These are phyloP conservation scores for Didymella arachidicola DNA, from an alignment of 2,329 filamentous ascomycete genomes.

Conservation along the genomic window DNA sequence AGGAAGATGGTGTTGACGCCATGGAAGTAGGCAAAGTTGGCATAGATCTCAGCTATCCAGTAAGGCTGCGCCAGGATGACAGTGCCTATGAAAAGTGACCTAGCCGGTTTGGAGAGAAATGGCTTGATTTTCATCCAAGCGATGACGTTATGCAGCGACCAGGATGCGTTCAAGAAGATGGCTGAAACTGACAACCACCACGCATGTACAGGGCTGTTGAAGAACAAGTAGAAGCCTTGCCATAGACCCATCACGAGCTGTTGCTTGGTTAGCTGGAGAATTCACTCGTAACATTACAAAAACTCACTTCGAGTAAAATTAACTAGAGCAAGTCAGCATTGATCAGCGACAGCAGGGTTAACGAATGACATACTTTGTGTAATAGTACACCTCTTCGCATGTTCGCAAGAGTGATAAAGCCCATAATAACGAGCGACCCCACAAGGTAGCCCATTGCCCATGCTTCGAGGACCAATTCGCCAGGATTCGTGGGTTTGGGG, in stretches of 20 bases:
- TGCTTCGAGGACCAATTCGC: slow-evolving; percentile 50
- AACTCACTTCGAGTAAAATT: slow-evolving; percentile 57
- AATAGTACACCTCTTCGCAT: slow-evolving; percentile 58
- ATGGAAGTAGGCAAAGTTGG: slow-evolving; percentile 71
- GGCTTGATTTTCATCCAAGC: slow-evolving; percentile 72
- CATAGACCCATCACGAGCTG: slow-evolving; percentile 64
- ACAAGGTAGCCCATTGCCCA: slow-evolving; percentile 53
- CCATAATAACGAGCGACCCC: slow-evolving; percentile 58
- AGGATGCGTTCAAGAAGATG: slow-evolving; percentile 68
- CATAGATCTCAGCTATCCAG: slow-evolving; percentile 70
- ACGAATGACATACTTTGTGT: slow-evolving; percentile 51
- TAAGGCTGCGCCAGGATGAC: slow-evolving; percentile 68
- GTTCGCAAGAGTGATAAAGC: slow-evolving; percentile 58
- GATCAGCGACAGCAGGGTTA: background rate
- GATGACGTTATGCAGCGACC: slow-evolving; percentile 71
- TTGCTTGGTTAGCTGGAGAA: slow-evolving; percentile 19
- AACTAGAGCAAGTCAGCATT: slow-evolving; percentile 43
- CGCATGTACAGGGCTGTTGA: slow-evolving; percentile 62
- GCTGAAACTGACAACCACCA: slow-evolving; percentile 70
- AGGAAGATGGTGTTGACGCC: slow-evolving; percentile 62
- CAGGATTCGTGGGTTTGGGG: slow-evolving; percentile 41
- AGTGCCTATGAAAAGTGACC: slow-evolving; percentile 65
- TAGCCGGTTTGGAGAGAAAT: slow-evolving; percentile 61
- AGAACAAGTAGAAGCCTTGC: slow-evolving; percentile 68
- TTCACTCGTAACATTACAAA: slow-evolving; percentile 1